Conservation (phyloP, 805 yeast species). For the Yueomyces sinensis region DNA sequence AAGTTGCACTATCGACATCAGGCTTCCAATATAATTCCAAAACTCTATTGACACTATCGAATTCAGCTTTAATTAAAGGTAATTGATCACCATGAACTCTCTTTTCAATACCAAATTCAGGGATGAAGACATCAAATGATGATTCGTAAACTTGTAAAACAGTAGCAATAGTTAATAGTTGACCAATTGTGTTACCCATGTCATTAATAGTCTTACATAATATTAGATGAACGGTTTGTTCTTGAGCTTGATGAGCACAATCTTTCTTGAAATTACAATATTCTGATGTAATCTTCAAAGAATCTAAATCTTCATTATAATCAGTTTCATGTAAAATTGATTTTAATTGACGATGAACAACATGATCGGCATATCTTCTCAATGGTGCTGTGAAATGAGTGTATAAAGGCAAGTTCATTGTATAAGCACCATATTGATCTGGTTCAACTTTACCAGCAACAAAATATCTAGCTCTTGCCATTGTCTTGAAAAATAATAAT, state of each 20-base stretch:
- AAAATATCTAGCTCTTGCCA: slow-evolving; percentile 77
- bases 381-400: slow-evolving; percentile 95
- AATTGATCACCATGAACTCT: slow-evolving; percentile 96
- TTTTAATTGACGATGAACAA: slow-evolving; percentile 88
- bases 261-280: slow-evolving; percentile 93
- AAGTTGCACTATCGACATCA: slow-evolving; percentile 86
- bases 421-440: slow-evolving; percentile 65
- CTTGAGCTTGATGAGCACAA: slow-evolving; percentile 86
- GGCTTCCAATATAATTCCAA: slow-evolving; percentile 88
- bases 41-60: slow-evolving; percentile 52
- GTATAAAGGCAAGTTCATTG: slow-evolving; percentile 70
- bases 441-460: slow-evolving; percentile 81
- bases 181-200: slow-evolving; percentile 62
- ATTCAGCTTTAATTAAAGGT: slow-evolving; percentile 87
- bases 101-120: slow-evolving; percentile 90
- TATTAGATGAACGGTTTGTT: slow-evolving; percentile 80
- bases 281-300: slow-evolving; percentile 72
- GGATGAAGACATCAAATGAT: slow-evolving; percentile 83
- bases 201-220: slow-evolving; percentile 75
- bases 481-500: slow-evolving; percentile 63
- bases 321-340: slow-evolving; percentile 36
- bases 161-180: slow-evolving; percentile 70
- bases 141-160: slow-evolving; percentile 91
- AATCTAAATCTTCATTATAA: slow-evolving; percentile 44
- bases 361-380: slow-evolving; percentile 81